phyloP scores from a whole-genome alignment of 345 rosid species.

The Hibiscus syriacus region DNA sequence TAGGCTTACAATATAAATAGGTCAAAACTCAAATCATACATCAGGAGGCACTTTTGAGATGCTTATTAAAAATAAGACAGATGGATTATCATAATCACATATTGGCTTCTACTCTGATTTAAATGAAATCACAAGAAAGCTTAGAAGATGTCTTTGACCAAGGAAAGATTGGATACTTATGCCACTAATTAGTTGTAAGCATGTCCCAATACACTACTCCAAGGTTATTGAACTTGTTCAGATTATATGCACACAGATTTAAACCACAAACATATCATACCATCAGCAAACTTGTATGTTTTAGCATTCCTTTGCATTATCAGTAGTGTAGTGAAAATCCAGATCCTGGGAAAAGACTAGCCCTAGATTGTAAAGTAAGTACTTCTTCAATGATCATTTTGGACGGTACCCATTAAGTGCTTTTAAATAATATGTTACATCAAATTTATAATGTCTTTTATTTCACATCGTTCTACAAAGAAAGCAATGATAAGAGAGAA shows the following conservation, averaged over 20 bases:
- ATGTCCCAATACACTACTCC: no score
- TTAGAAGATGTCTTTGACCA: neutral
- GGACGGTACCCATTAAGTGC: neutral
- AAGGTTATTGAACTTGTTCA: neutral
- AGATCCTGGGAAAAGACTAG: neutral
- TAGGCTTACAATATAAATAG: neutral
- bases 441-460: neutral
- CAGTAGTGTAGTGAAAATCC: neutral
- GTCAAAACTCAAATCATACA: neutral
- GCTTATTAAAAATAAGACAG: neutral
- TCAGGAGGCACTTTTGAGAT: neutral
- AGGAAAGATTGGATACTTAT: neutral
- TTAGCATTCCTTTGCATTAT: no score
- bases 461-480: conserved; percentile 2
- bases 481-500: no score
- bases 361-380: neutral
- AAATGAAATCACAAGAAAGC: neutral
- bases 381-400: neutral
- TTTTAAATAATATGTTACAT: neutral
- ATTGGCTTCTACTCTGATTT: neutral
- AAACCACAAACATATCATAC: neutral
- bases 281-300: neutral
- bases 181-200: no score
- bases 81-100: neutral
- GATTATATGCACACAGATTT: neutral